phyloP scores from a whole-genome alignment of 2,329 filamentous ascomycete species.

The Talaromyces sp. region DNA sequence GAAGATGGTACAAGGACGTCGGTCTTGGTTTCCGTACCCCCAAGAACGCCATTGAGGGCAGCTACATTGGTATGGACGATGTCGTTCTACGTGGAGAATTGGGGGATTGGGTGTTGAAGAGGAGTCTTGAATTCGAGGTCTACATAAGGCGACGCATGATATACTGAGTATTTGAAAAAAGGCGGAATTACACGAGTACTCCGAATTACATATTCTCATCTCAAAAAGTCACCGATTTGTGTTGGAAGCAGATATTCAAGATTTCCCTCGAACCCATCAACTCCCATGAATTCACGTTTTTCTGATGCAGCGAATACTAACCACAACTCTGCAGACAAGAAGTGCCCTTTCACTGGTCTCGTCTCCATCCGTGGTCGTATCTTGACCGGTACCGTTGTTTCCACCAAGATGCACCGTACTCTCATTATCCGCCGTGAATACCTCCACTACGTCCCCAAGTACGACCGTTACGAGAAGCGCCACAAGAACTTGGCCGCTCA shows the following conservation, averaged over 20 bases:
- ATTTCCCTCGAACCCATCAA: conserved; percentile 7
- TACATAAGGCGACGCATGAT: neutral
- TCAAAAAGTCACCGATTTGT: neutral
- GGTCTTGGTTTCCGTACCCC: conserved; percentile 99
- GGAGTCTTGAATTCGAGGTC: conserved; percentile 8
- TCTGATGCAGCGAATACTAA: conserved; percentile 25
- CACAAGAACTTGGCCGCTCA: conserved; percentile 99
- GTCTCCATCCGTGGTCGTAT: conserved; percentile 99
- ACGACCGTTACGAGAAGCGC: conserved; percentile 99
- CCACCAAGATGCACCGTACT: conserved; percentile 99
- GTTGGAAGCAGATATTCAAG: conserved; percentile 11
- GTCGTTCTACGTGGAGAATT: neutral
- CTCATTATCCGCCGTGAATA: conserved; percentile 99
- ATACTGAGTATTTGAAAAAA: neutral
- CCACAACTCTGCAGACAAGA: conserved; percentile 73
- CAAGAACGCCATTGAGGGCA: conserved; percentile 97
- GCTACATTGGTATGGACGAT: conserved; percentile 86
- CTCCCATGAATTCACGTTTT: conserved; percentile 1
- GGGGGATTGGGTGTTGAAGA: neutral
- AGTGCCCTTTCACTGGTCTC: conserved; percentile 99
- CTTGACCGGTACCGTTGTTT: conserved; percentile 97
- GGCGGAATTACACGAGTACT: neutral
- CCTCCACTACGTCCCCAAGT: conserved; percentile 99
- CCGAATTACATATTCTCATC: neutral
- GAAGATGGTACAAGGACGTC: conserved; percentile 99